Evolutionary conservation across 768 basidiomycete species (phyloP), one percentile per base, ranked within the genome.

Genomic region (Leccinum broughii): DNA sequence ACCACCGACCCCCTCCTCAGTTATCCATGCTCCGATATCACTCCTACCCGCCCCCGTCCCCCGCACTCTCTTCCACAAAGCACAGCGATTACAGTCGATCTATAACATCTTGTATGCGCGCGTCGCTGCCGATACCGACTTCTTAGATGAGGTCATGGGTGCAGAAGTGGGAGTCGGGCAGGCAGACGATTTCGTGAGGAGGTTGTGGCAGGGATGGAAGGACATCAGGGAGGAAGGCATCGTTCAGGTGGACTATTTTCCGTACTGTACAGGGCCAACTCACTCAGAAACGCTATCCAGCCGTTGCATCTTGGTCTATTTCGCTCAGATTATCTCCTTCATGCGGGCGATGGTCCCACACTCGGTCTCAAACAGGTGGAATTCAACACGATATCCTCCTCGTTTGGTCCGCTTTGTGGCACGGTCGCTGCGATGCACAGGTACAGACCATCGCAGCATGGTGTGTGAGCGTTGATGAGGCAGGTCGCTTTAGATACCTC

Each of bases 351-450:
- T 0, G 71, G 76, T 30, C 69, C 48, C 13, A 22, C 20, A 14
- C 67, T 78, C 14, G 74, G 77, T 6, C 74, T 99, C 63, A 96
- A 95, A 72, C 96, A 99, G 75, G 96, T 98, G 46, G 96, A 99
- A 72, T 97, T 98, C 77, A 99, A 99, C 71, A 97, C 96, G 9
- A 95, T 98, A 63, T 93, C 95, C 3, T 85, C 88, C 0, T 95
- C 94, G 1, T 96, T 98, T 72, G 96, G 94, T 0, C 69, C 87
- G 1, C 78, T 98, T 14, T 91, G 91, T 0, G 79, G 90, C 62
- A 80, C 78, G 39, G 77, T 81, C 10, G 80, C 89, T 4, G 83
- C 85, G 24, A 72, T 98, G 70, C 96, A 98, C 75, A 81, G 87
- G 93, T 94, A 90, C 91, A 65, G 53, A 77, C 56, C 14, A 4